Evolutionary conservation across 129 eudicot genomes (phyloP).

Genomic region (Rutidosis leptorrhynchoides): DNA sequence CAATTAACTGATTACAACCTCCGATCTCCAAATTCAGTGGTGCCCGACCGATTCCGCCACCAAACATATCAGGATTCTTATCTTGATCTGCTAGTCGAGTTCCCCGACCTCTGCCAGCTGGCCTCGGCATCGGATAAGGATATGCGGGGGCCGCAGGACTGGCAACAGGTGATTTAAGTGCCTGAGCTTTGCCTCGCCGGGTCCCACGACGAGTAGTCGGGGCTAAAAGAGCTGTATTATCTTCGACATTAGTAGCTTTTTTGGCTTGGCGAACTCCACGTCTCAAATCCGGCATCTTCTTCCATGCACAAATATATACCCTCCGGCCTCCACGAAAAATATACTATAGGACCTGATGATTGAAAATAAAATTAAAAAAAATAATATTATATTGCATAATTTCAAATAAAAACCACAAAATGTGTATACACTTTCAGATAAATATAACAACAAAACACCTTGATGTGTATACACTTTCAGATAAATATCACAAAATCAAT

Average conservation of each 20-base stretch:
- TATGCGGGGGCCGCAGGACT: too few species aligned
- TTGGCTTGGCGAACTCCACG: constrained; percentile 58
- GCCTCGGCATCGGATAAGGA: constrained; percentile 51
- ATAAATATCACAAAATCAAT: background rate
- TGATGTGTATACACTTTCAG: constrained; percentile 3
- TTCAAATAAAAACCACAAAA: too few species aligned
- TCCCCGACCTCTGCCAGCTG: constrained; percentile 58
- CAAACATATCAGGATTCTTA: constrained; percentile 35
- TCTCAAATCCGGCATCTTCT: constrained; percentile 72
- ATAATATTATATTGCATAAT: too few species aligned
- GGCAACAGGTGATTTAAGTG: constrained; percentile 31
- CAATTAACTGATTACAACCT: constrained; percentile 37
- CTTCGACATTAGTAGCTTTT: constrained; percentile 36
- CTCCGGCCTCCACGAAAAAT: constrained; percentile 26
- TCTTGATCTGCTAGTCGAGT: constrained; percentile 35
- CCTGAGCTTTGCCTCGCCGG: constrained; percentile 44
- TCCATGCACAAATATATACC: constrained; percentile 47
- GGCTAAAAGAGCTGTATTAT: constrained; percentile 34
- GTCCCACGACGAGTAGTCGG: constrained; percentile 52
- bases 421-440: background rate
- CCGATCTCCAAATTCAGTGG: constrained; percentile 32
- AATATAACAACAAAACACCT: background rate
- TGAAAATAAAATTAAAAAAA: too few species aligned
- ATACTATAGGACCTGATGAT: too few species aligned
- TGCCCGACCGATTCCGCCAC: constrained; percentile 33